phyloP scores from a whole-genome alignment of 352 stramenopile species.

The Aphanomyces euteiches region DNA sequence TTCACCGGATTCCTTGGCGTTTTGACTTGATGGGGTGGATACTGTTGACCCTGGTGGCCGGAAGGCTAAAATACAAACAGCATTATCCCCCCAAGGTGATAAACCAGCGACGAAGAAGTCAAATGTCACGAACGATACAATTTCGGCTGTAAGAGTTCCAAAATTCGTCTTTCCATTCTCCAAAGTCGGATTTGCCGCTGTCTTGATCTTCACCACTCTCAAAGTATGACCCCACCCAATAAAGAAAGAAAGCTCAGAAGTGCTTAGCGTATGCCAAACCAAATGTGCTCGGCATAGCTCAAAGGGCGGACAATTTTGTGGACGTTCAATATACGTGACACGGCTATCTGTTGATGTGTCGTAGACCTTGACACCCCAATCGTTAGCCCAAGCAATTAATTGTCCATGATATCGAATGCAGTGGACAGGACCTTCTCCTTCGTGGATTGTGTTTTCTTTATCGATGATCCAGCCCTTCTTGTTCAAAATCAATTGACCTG shows the following conservation, averaged over 20 bases:
- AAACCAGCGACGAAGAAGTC: constrained; percentile 81
- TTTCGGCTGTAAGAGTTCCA: constrained; percentile 53
- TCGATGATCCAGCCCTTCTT: constrained; percentile 86
- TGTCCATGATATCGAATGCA: constrained; percentile 74
- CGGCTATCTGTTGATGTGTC: constrained; percentile 66
- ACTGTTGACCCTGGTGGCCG: constrained; percentile 52
- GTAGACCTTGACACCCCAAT: constrained; percentile 85
- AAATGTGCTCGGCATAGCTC: constrained; percentile 78
- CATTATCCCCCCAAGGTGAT: constrained; percentile 55
- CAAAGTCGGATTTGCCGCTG: constrained; percentile 29
- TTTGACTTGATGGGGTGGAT: constrained; percentile 29
- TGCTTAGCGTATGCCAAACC: constrained; percentile 55
- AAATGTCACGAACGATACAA: constrained; percentile 69
- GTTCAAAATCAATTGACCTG: constrained; percentile 79
- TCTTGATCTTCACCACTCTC: constrained; percentile 73
- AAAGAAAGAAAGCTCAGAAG: constrained; percentile 41
- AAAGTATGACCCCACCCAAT: constrained; percentile 75
- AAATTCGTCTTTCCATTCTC: constrained; percentile 30
- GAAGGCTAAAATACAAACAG: constrained; percentile 67
- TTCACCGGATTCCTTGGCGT: constrained; percentile 56
- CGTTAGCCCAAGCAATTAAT: constrained; percentile 78
- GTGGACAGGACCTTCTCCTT: constrained; percentile 77
- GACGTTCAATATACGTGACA: constrained; percentile 79
- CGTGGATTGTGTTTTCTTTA: constrained; percentile 79
- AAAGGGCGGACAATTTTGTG: constrained; percentile 72